Evolutionary conservation across 2,329 filamentous ascomycete species (phyloP), one percentile per base, ranked within the genome.

Genomic region (Polychaeton citri): DNA sequence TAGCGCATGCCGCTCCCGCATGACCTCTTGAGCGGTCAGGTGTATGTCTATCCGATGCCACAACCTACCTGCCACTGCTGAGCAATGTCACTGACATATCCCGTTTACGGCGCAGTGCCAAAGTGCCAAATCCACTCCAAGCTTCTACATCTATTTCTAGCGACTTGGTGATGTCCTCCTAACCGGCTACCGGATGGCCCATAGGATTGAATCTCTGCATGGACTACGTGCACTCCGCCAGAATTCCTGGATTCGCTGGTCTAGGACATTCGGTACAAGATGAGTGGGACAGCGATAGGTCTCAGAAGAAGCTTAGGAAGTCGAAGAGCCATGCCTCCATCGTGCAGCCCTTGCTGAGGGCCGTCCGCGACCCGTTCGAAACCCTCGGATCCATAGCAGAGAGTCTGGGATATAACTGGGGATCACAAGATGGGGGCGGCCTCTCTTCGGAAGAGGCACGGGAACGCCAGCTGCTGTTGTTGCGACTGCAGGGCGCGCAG

Each of bases 281-380:
- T 26, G 35, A 37, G 32, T 32, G 37, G 30, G 28, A 28, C 31
- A 36, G 33, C 6, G 36, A 31, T 16, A 17, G 32, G 30, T 33
- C 41, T 30, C 15, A 33, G 3, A 45, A 45, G 39, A 38, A 38
- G 21, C 28, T 33, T 19, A 36, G 39, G 28, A 32, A 30, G n/a
- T 34, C 33, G 13, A 43, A 38, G 30, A 37, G 39, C 35, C 36
- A 44, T 39, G 33, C 34, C 8, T 36, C 42, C 12, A 20, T 46
- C 9, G 30, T 46, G 3, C 38, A 39, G 34, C 38, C 43, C 19
- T 32, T 42, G 32, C 37, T 28, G n/a, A 26, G 32, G 31, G 26
- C 41, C 17, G 43, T 44, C 6, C 32, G 40, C 8, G 36, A 38
- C 20, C 40, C 43, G 9, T 32, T 44, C 16, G 39, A 44, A 19